Base-by-base conservation (phyloP, 352 stramenopile genomes). In the Thalassiosira hispida region DNA sequence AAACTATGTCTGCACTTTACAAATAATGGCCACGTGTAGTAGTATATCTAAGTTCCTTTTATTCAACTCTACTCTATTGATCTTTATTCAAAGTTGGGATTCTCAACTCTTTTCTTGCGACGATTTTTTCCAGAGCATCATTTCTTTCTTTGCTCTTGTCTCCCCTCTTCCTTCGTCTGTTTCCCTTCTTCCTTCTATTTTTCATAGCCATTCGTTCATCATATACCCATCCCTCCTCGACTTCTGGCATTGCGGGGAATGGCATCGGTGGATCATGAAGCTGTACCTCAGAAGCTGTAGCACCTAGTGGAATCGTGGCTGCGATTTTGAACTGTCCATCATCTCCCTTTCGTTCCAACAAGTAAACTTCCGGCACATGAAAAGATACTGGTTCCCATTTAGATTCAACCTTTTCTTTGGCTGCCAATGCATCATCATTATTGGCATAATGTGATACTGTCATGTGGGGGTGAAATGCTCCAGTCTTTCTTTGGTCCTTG, bases 401-500 rank as follows among this genome's bases (percentile, higher is more conserved):
- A 25, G 38, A 53, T 78, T 90, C 79, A 16, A 90, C 61, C 38
- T 70, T 11, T 65, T 66, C 22, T 72, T 90, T 74, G 0, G 83
- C 88, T 11, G 22, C 25, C 38, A 85, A 55, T 44, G 88, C 88
- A 73, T 85, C 76, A 22, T 77, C 63, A 35, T 84, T 56, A 31
- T 74, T 81, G 16, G 38, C 33, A 71, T 89, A 93, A 66, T 93
- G 88, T 33, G 86, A 91, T 20, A 92, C 20, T 65, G 88, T 93
- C 44, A 93, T 90, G 63, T 93, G 88, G 22, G 88, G 88, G 29
- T 33, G 81, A 59, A 91, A 93, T 25, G 11, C 29, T 53, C 78
- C 65, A 40, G 20, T 52, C 29, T 89, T 85, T 56, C 62, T 74
- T 47, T 85, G 65, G 56, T 91, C 85, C 12, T 65, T 80, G 60